These are phyloP conservation scores for Gilbertella persicaria DNA, from an alignment of 371 early-diverging fungal species.

Conservation along the genomic window DNA sequence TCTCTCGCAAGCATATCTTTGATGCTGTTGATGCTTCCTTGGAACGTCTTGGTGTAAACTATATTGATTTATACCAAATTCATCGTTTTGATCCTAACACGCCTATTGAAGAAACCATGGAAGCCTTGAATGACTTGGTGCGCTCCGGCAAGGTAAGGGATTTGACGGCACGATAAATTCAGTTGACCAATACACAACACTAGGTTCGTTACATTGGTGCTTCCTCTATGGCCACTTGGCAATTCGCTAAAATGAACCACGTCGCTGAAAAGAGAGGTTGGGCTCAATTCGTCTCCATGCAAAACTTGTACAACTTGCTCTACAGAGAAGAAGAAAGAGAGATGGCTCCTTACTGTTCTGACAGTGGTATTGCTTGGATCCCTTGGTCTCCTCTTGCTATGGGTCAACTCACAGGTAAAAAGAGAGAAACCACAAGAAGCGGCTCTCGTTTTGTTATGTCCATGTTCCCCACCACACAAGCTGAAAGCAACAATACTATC, in stretches of 20 bases:
- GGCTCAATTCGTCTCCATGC: conserved; percentile 55
- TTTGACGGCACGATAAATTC: too few relatives aligned
- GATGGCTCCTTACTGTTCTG: conserved; percentile 52
- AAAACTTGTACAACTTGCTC: conserved; percentile 53
- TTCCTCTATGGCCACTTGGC: conserved; percentile 37
- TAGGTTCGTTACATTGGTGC: conserved; percentile 49
- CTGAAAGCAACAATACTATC: conserved; percentile 19
- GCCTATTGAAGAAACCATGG: conserved; percentile 56
- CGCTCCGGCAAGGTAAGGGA: conserved; percentile 50
- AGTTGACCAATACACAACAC: too few relatives aligned
- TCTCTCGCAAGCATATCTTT: conserved; percentile 57
- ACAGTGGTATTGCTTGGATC: conserved; percentile 45
- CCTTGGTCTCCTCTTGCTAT: conserved; percentile 58
- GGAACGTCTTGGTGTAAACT: conserved; percentile 51
- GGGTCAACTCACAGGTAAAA: conserved; percentile 38
- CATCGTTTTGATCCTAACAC: conserved; percentile 43
- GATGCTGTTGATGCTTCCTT: conserved; percentile 55
- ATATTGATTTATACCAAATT: conserved; percentile 67
- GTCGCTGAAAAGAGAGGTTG: conserved; percentile 54
- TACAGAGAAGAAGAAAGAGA: conserved; percentile 70
- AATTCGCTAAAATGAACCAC: conserved; percentile 41
- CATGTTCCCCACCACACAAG: not conserved
- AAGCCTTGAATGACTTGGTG: conserved; percentile 56
- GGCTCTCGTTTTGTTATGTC: conserved; percentile 6
- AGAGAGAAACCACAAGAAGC: conserved; percentile 19